These are phyloP conservation scores for Scleromitrula shiraiana DNA, from an alignment of 2,329 filamentous ascomycete species.

Conservation along the genomic window DNA sequence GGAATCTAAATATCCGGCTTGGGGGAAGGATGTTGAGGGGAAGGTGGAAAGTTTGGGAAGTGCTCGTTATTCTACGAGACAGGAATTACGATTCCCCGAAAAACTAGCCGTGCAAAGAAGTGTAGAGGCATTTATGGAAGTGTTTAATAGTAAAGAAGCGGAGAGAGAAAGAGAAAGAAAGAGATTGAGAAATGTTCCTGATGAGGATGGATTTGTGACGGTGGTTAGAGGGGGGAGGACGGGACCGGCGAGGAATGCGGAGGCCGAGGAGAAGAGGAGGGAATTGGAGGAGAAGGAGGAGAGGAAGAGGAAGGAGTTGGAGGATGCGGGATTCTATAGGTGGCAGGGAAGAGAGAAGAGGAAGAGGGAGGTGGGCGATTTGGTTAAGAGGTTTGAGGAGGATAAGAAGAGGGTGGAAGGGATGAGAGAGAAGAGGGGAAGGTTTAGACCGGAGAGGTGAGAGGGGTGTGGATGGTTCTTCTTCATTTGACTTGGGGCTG, in stretches of 20 bases:
- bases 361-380: conserved; percentile 63
- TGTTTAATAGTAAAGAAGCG: conserved; percentile 66
- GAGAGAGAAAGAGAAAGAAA: conserved; percentile 55
- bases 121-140: conserved; percentile 78
- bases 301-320: conserved; percentile 53
- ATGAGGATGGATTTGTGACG: conserved; percentile 93
- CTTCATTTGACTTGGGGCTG: conserved; percentile 21
- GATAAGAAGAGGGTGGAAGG: conserved; percentile 64
- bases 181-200: conserved; percentile 66
- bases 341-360: conserved; percentile 76
- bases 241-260: conserved; percentile 67
- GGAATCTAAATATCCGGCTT: conserved; percentile 52
- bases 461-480: conserved; percentile 15
- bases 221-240: conserved; percentile 71
- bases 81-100: conserved; percentile 63
- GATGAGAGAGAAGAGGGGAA: conserved; percentile 60
- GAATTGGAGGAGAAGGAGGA: conserved; percentile 57
- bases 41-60: conserved; percentile 41
- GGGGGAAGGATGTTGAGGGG: conserved; percentile 56
- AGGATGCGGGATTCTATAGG: conserved; percentile 61
- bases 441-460: conserved; percentile 43
- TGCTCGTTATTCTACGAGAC: conserved; percentile 55
- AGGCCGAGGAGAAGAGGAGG: conserved; percentile 51
- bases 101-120: conserved; percentile 57
- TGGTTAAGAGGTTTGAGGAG: conserved; percentile 67